These are phyloP conservation scores for Apophysomyces ossiformis DNA, from an alignment of 371 early-diverging fungal genomes.

Conservation along the genomic window DNA sequence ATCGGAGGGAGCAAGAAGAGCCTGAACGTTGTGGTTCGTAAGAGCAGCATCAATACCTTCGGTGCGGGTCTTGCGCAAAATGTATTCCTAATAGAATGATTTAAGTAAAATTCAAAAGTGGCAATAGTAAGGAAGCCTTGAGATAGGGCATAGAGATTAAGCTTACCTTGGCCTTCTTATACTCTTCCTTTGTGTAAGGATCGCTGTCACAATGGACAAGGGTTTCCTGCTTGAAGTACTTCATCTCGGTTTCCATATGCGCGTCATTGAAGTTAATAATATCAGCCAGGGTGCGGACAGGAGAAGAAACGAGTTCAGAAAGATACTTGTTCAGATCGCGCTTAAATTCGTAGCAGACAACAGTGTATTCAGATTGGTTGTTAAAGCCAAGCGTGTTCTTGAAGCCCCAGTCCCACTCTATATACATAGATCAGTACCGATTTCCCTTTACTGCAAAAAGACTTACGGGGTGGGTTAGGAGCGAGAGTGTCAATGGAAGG, in stretches of 20 bases:
- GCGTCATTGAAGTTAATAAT: constrained; percentile 13
- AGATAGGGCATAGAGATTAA: too few species aligned
- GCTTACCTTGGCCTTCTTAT: constrained; percentile 6
- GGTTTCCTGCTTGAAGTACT: constrained; percentile 17
- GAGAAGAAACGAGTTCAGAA: constrained; percentile 13
- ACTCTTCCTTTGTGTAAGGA: constrained; percentile 14
- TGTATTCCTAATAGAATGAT: neutral
- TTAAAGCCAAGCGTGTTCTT: constrained; percentile 14
- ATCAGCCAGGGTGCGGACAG: constrained; percentile 14
- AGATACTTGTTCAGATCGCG: constrained; percentile 21
- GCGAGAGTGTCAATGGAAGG: constrained; percentile 12
- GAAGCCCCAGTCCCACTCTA: constrained; percentile 18
- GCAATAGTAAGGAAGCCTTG: too few species aligned
- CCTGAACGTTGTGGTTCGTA: constrained; percentile 13
- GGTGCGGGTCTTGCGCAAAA: constrained; percentile 9
- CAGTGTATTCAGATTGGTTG: constrained; percentile 18
- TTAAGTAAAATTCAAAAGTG: neutral
- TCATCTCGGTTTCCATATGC: constrained; percentile 14
- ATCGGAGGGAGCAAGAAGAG: constrained; percentile 18
- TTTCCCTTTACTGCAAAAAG: neutral
- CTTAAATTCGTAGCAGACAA: constrained; percentile 21
- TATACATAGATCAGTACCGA: neutral
- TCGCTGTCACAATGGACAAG: constrained; percentile 14
- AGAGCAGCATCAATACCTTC: constrained; percentile 20
- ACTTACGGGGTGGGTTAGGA: constrained; percentile 10